Evolutionary conservation across 768 basidiomycete species (phyloP).

Genomic region (Leccinum ochraceum): DNA sequence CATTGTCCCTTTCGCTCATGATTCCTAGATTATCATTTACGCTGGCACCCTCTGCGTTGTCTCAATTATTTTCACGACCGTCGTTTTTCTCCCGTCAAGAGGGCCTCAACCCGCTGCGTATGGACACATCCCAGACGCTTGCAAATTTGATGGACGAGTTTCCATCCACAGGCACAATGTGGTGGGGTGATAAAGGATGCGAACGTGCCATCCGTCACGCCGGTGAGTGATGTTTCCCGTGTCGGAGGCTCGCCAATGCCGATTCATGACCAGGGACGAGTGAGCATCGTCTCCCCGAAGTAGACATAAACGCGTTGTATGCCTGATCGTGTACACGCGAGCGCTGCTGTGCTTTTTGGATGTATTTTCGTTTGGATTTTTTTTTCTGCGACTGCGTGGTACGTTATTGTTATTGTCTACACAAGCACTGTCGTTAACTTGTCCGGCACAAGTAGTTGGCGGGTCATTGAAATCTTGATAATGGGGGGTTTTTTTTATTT

Average conservation of each 20-base stretch:
- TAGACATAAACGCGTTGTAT: conserved; percentile 26
- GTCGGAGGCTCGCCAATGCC: background rate
- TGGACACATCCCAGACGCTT: conserved; percentile 36
- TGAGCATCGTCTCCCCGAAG: conserved; percentile 18
- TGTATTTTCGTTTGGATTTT: background rate
- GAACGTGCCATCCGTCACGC: conserved; percentile 15
- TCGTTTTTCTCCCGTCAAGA: conserved; percentile 14
- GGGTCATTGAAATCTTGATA: background rate
- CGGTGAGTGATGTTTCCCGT: conserved; percentile 17
- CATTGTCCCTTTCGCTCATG: background rate
- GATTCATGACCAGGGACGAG: conserved; percentile 22
- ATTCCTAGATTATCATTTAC: conserved; percentile 21
- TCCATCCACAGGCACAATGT: conserved; percentile 27
- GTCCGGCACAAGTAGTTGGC: too few relatives aligned
- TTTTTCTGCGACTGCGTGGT: too few relatives aligned
- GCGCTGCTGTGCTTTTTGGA: background rate
- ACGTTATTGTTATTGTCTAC: too few relatives aligned
- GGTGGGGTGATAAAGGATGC: conserved; percentile 31
- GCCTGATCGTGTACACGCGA: conserved; percentile 7
- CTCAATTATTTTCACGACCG: conserved; percentile 15
- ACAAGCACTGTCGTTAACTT: too few relatives aligned
- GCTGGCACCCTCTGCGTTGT: conserved; percentile 10
- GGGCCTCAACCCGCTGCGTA: conserved; percentile 35
- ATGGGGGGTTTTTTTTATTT: too few relatives aligned
- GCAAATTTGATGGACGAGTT: conserved; percentile 38